Evolutionary conservation across 176 grass and related monocot species (phyloP).

Genomic region (Oryza glaberrima): DNA sequence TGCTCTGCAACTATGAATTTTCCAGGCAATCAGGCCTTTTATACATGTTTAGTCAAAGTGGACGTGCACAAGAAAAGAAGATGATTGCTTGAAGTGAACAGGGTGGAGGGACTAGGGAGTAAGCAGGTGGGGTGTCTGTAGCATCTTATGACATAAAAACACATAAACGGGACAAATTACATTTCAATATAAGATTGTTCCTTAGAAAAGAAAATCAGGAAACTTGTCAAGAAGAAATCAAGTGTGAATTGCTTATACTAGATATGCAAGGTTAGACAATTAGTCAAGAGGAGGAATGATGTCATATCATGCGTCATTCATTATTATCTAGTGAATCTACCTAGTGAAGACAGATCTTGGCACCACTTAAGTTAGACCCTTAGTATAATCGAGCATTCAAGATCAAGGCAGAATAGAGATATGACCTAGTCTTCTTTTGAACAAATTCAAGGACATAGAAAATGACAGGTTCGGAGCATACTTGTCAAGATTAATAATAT

Average conservation of each 20-base stretch:
- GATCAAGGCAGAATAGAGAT: background rate
- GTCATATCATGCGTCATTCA: background rate
- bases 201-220: too few relatives aligned
- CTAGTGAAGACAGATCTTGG: background rate
- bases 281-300: background rate
- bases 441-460: background rate
- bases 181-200: too few relatives aligned
- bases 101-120: background rate
- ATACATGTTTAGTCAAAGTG: constrained; percentile 20
- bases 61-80: background rate
- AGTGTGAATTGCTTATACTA: constrained; percentile 9
- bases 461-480: constrained; percentile 1
- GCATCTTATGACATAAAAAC: constrained; percentile 1
- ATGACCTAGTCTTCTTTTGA: background rate
- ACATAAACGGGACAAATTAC: background rate
- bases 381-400: background rate
- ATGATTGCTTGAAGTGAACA: background rate
- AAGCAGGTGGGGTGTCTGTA: background rate
- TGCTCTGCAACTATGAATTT: constrained; percentile 18
- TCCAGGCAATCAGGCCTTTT: background rate
- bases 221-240: background rate
- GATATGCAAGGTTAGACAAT: background rate
- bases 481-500: background rate
- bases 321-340: background rate
- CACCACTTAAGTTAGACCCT: background rate